These are phyloP conservation scores for Cyathus striatus DNA, from an alignment of 768 basidiomycete genomes.

Conservation along the genomic window DNA sequence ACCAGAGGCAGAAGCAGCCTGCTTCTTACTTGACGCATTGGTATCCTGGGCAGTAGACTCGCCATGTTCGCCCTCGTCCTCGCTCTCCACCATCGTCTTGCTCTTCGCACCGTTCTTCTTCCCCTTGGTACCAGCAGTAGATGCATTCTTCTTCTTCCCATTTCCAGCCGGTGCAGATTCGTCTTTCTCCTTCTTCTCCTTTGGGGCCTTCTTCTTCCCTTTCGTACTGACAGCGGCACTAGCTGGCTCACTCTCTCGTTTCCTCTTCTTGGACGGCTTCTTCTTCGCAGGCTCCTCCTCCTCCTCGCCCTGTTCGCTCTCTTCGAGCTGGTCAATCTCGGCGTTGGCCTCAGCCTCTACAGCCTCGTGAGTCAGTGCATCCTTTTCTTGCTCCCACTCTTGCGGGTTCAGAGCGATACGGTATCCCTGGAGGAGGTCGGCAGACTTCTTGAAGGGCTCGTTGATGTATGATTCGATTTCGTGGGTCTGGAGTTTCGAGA, in stretches of 20 bases:
- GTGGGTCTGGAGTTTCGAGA: conserved; percentile 68
- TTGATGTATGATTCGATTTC: conserved; percentile 83
- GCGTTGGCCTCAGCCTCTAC: conserved; percentile 48
- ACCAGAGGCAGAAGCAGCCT: conserved; percentile 31
- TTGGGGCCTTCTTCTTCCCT: conserved; percentile 15
- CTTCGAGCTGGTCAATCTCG: conserved; percentile 62
- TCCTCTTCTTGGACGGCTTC: conserved; percentile 39
- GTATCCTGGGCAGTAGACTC: conserved; percentile 57
- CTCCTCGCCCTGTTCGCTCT: conserved; percentile 42
- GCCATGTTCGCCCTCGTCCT: conserved; percentile 56
- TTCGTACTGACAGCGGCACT: conserved; percentile 4
- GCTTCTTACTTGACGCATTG: conserved; percentile 42
- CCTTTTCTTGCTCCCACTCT: conserved; percentile 43
- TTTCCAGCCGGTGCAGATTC: conserved; percentile 38
- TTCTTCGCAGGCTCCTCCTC: conserved; percentile 38
- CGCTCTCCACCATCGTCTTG: conserved; percentile 20
- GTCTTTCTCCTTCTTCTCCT: conserved; percentile 30
- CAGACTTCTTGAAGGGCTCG: conserved; percentile 71
- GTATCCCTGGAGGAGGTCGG: conserved; percentile 74
- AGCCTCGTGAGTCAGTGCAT: conserved; percentile 24
- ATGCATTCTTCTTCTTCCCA: conserved; percentile 29
- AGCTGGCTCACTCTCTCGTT: conserved; percentile 54
- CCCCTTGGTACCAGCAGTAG: conserved; percentile 21
- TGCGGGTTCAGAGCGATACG: conserved; percentile 61
- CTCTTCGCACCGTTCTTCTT: conserved; percentile 32